Percentiles rank a stretch among this genome's conserved stretches.
phyloP scores from a whole-genome alignment of 1,284 basidiomycete species.

The Melanopsichium pennsylvanicum region DNA sequence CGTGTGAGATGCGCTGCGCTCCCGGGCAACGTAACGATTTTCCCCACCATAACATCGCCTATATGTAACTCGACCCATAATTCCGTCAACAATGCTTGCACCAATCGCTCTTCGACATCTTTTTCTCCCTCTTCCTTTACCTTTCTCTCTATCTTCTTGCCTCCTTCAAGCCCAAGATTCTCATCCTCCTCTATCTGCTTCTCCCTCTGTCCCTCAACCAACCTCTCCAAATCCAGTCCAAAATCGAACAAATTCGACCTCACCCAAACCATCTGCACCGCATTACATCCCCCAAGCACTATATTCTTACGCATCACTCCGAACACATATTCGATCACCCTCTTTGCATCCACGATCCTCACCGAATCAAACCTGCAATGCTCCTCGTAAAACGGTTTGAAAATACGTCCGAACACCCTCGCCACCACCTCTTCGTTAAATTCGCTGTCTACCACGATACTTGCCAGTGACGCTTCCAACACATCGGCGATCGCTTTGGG shows the following conservation, averaged over 20 bases:
- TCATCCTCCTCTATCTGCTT: too few relatives aligned
- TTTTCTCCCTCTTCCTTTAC: not conserved
- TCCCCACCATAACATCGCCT: not conserved
- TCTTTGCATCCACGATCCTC: conserved; percentile 3
- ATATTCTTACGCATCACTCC: not conserved
- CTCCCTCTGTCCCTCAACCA: too few relatives aligned
- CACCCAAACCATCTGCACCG: not conserved
- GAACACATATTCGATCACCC: conserved; percentile 6
- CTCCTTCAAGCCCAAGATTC: not conserved
- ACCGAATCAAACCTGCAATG: conserved; percentile 15
- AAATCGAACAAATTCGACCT: not conserved
- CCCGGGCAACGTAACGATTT: not conserved
- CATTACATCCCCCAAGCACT: not conserved
- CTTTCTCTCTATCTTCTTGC: not conserved
- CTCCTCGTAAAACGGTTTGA: conserved; percentile 26
- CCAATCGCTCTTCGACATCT: conserved; percentile 4
- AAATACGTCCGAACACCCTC: conserved; percentile 24
- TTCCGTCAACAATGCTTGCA: conserved; percentile 6
- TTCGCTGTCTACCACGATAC: conserved; percentile 44
- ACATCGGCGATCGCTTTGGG: conserved; percentile 50
- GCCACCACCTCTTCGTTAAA: conserved; percentile 17
- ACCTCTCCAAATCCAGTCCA: too few relatives aligned
- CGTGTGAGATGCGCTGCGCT: conserved; percentile 2
- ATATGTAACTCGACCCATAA: conserved; percentile 2
- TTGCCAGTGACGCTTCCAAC: conserved; percentile 42